Evolutionary conservation across 352 stramenopile genomes (phyloP).

Genomic region (Pythium aquatile): DNA sequence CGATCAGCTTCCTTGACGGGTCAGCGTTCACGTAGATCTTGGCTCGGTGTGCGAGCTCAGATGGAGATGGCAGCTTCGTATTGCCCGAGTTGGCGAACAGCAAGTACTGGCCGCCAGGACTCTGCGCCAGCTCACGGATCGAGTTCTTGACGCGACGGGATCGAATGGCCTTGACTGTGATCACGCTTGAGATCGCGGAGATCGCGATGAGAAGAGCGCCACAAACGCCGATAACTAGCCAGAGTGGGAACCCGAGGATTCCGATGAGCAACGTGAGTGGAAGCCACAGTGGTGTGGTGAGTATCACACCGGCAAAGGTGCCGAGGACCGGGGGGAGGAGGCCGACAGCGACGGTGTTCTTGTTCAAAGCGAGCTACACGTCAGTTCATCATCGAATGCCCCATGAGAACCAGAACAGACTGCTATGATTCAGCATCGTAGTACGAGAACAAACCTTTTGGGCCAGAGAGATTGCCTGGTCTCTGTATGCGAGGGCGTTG

Average conservation of each 20-base stretch:
- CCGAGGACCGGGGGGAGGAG: slow-evolving; percentile 47
- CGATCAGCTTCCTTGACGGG: slow-evolving; percentile 55
- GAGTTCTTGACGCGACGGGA: slow-evolving; percentile 48
- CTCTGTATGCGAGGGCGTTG: slow-evolving; percentile 39
- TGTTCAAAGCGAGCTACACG: slow-evolving; percentile 51
- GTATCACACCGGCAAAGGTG: slow-evolving; percentile 41
- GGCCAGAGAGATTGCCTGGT: slow-evolving; percentile 33
- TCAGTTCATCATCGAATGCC: too few relatives aligned
- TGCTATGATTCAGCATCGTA: background rate
- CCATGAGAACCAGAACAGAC: background rate
- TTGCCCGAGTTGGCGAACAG: slow-evolving; percentile 52
- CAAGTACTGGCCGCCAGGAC: slow-evolving; percentile 56
- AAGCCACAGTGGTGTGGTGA: slow-evolving; percentile 56
- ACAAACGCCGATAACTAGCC: slow-evolving; percentile 45
- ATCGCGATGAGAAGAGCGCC: slow-evolving; percentile 47
- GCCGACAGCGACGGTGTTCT: slow-evolving; percentile 51
- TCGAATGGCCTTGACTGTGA: slow-evolving; percentile 45
- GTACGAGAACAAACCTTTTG: slow-evolving; percentile 32
- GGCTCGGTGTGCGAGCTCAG: slow-evolving; percentile 31
- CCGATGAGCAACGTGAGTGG: slow-evolving; percentile 52
- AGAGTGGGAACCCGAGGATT: slow-evolving; percentile 60
- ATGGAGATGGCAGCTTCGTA: slow-evolving; percentile 30
- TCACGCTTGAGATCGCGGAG: slow-evolving; percentile 46
- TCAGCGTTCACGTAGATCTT: slow-evolving; percentile 55
- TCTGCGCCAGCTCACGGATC: slow-evolving; percentile 44